Base-by-base conservation (phyloP, 495 filamentous ascomycete species). In the Aspergillus homomorphus region DNA sequence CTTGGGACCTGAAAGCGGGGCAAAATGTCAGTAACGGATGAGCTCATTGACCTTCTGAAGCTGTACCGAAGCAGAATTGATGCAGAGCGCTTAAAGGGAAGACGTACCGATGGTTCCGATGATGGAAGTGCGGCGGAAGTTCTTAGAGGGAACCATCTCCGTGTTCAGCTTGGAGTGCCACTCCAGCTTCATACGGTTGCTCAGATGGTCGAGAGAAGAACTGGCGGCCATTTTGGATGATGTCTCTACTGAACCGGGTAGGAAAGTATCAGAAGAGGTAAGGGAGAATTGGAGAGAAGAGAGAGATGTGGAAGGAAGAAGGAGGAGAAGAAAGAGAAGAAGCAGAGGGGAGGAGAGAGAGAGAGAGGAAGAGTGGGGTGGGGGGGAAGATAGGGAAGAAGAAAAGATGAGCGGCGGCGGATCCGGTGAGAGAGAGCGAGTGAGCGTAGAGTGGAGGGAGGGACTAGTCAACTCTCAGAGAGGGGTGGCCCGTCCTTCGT, bases 41-140 rank as follows among this genome's bases (percentile, higher is more conserved):
- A 45, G 41, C 19, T 19, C 33, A 55, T 44, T 45, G 15, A 26
- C 16, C 5, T n/a, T n/a, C 5, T 38, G 33, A 23, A 45, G 19
- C 24, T 19, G 12, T 38, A 38, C 33, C n/a, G 22, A 3, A 30
- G 14, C 19, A 20, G 10, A 30, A 19, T n/a, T 21, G 10, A 15
- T 30, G 20, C 18, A 53, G 16, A 43, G 28, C 19, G 15, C 9
- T 16, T 26, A 4, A 14, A 33, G 44, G 19, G 50, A 33, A 5
- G 14, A 69, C 74, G 69, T 80, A 89, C 94, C 94, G 75, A 98
- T 98, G 70, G 94, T 98, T 77, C 94, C 89, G 74, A 98, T 96
- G 82, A 98, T 98, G 61, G 93, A 96, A 53, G 95, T 96, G 58
- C 95, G 89, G 62, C 94, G 90, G 72, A 92, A 93, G 79, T 91